Evolutionary conservation across 805 yeast species (phyloP).

Genomic region (Saccharomycopsis javanensis): DNA sequence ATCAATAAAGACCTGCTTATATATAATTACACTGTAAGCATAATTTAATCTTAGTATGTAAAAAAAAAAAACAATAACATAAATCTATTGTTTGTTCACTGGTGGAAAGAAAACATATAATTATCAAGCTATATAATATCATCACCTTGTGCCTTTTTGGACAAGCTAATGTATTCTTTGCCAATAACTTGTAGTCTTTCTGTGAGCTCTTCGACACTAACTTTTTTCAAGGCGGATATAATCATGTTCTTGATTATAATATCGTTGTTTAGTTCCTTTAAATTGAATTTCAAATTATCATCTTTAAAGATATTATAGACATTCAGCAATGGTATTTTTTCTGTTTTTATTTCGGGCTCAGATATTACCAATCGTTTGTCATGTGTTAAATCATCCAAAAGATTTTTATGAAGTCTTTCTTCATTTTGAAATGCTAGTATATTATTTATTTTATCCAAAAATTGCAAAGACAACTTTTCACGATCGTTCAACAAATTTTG

Average conservation of each 20-base stretch:
- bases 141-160: neutral
- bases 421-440: constrained; percentile 10
- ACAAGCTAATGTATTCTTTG: neutral
- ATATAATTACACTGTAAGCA: too few species aligned
- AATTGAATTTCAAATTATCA: constrained; percentile 2
- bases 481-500: constrained; percentile 1
- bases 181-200: constrained; percentile 5
- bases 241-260: constrained; percentile 2
- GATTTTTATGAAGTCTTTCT: constrained; percentile 11
- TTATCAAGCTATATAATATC: neutral
- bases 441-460: constrained; percentile 13
- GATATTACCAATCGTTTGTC: neutral
- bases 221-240: constrained; percentile 4
- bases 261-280: neutral
- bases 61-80: too few species aligned
- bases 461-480: constrained; percentile 8
- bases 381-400: constrained; percentile 9
- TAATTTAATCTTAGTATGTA: too few species aligned
- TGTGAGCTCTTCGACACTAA: neutral
- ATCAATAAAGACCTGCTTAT: neutral
- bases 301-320: neutral
- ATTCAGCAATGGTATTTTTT: neutral
- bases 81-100: neutral
- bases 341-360: neutral
- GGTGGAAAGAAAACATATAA: neutral